Evolutionary conservation across 2,329 filamentous ascomycete species (phyloP).

Genomic region (Chalaropsis ovoidea): DNA sequence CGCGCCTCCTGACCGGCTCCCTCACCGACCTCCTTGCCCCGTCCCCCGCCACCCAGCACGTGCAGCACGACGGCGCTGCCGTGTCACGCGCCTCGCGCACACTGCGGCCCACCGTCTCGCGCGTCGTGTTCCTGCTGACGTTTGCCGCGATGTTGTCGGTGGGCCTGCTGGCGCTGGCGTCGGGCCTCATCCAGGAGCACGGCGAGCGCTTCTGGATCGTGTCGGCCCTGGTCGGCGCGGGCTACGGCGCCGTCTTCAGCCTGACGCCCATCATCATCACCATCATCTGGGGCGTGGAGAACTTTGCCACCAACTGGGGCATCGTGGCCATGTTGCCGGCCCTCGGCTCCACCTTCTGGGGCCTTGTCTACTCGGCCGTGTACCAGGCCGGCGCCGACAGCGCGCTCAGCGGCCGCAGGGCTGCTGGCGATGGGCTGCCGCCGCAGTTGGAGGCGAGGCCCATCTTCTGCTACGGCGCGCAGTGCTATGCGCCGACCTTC

Average conservation of each 20-base stretch:
- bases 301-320: slow-evolving; percentile 97
- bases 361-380: slow-evolving; percentile 71
- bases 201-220: slow-evolving; percentile 75
- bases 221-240: slow-evolving; percentile 73
- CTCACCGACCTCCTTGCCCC: slow-evolving; percentile 79
- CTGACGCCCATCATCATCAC: slow-evolving; percentile 84
- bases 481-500: slow-evolving; percentile 72
- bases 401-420: slow-evolving; percentile 29
- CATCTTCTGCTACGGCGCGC: slow-evolving; percentile 66
- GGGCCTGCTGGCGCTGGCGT: slow-evolving; percentile 68
- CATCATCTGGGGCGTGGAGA: slow-evolving; percentile 98
- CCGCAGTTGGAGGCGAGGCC: slow-evolving; percentile 35
- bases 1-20: slow-evolving; percentile 78
- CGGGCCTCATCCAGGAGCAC: slow-evolving; percentile 63
- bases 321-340: slow-evolving; percentile 89
- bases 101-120: slow-evolving; percentile 54
- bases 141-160: slow-evolving; percentile 64
- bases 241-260: slow-evolving; percentile 86
- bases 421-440: background rate
- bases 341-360: slow-evolving; percentile 79
- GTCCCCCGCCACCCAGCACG: slow-evolving; percentile 49
- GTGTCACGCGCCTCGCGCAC: slow-evolving; percentile 29
- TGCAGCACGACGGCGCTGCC: slow-evolving; percentile 36
- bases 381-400: slow-evolving; percentile 58
- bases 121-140: slow-evolving; percentile 66